Conservation (phyloP, 176 grass and related monocot genomes). For the Hyparrhenia diplandra region DNA sequence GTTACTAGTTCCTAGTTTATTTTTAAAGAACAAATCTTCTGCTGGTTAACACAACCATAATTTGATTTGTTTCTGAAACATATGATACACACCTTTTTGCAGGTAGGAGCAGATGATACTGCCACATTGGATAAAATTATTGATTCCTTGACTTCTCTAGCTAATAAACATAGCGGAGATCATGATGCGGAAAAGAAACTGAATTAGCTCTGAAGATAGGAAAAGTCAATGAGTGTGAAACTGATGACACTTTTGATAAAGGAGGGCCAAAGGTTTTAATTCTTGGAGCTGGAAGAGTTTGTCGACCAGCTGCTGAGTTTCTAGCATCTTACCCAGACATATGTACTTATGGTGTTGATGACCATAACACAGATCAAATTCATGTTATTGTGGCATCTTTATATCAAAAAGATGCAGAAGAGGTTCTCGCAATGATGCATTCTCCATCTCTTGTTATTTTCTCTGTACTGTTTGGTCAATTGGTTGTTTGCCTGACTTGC, state of each 20-base stretch:
- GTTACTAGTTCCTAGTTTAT: not conserved
- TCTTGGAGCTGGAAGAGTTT: slow-evolving; percentile 93
- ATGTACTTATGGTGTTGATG: not conserved
- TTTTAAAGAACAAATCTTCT: not conserved
- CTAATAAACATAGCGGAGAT: slow-evolving; percentile 48
- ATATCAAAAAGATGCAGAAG: slow-evolving; percentile 34
- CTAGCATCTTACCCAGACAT: slow-evolving; percentile 46
- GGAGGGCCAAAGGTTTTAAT: slow-evolving; percentile 66
- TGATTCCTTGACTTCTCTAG: slow-evolving; percentile 70
- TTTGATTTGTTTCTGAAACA: slow-evolving; percentile 29
- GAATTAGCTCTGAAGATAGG: slow-evolving; percentile 81
- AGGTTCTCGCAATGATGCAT: slow-evolving; percentile 42
- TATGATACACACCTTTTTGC: slow-evolving; percentile 27
- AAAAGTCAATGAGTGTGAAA: slow-evolving; percentile 51
- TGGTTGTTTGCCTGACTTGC: not conserved
- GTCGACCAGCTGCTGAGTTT: slow-evolving; percentile 80
- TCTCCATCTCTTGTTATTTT: slow-evolving; percentile 5
- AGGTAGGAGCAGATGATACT: slow-evolving; percentile 80
- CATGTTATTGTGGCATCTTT: no score
- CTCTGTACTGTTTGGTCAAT: not conserved
- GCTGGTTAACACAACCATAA: not conserved
- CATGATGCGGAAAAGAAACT: slow-evolving; percentile 36
- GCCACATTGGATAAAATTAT: slow-evolving; percentile 67
- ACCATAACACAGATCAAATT: slow-evolving; percentile 24
- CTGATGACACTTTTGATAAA: slow-evolving; percentile 33